A percentile compares a stretch with the other conserved stretches of the same genome.
These are phyloP conservation scores for Perilla frutescens DNA, from an alignment of 257 asterid species.

Conservation along the genomic window DNA sequence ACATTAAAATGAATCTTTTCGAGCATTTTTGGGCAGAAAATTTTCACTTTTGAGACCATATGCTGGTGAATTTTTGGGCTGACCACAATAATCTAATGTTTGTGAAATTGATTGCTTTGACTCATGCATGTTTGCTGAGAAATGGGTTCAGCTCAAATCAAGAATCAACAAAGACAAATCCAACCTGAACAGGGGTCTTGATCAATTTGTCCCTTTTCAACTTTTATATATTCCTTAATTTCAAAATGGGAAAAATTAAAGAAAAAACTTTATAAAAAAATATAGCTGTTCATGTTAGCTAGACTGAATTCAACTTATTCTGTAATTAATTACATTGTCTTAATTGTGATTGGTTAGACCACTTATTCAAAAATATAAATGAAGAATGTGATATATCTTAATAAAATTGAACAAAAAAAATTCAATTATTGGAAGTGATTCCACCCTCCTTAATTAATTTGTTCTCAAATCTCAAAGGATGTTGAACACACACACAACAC, in stretches of 20 bases:
- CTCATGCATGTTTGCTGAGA: constrained; percentile 32
- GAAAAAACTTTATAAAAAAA: neutral
- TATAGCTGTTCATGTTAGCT: neutral
- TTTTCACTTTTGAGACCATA: constrained; percentile 46
- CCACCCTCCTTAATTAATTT: neutral
- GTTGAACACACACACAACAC: neutral
- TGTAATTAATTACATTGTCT: neutral
- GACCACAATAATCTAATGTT: constrained; percentile 28
- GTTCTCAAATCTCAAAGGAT: neutral
- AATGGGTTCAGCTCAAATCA: constrained; percentile 36
- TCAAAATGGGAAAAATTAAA: neutral
- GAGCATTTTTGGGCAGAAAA: constrained; percentile 46
- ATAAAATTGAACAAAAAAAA: neutral
- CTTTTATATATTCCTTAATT: neutral
- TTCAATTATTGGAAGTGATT: constrained; percentile 29
- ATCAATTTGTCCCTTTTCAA: neutral
- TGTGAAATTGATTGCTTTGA: constrained; percentile 39
- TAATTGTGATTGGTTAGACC: neutral
- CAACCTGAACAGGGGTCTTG: constrained; percentile 19
- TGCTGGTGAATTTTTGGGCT: constrained; percentile 38
- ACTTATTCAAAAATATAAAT: neutral
- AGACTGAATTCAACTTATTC: neutral
- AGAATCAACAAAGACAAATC: constrained; percentile 28
- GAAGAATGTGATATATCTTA: neutral
- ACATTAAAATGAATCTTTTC: constrained; percentile 37